Conservation (phyloP, 805 yeast genomes). For the Diddensiella caesifluorescens region DNA sequence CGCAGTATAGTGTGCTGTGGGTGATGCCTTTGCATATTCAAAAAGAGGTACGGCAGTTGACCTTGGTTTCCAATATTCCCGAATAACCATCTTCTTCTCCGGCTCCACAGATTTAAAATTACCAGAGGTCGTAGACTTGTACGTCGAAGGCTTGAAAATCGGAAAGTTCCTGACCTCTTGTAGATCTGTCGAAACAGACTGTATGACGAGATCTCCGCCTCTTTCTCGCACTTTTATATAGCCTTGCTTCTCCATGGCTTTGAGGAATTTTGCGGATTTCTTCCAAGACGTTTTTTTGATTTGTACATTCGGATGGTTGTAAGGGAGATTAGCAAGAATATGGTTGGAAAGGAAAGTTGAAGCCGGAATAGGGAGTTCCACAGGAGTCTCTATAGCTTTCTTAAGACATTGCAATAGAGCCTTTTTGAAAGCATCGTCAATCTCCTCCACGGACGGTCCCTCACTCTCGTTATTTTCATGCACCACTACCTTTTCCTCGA, state of each 20-base stretch:
- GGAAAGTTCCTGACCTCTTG: constrained; percentile 53
- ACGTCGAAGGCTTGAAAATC: constrained; percentile 48
- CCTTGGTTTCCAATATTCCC: constrained; percentile 28
- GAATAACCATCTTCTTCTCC: constrained; percentile 20
- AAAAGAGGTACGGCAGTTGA: constrained; percentile 24
- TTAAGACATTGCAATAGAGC: constrained; percentile 68
- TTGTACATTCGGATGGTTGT: constrained; percentile 30
- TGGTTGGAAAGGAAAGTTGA: constrained; percentile 72
- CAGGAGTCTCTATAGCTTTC: constrained; percentile 30
- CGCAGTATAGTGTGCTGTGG: constrained; percentile 41
- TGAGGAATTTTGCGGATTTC: constrained; percentile 77
- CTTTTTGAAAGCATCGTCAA: constrained; percentile 68
- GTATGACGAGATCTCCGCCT: constrained; percentile 69
- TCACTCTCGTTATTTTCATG: constrained; percentile 17
- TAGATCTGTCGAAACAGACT: constrained; percentile 42
- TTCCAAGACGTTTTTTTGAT: constrained; percentile 85
- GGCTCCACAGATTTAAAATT: constrained; percentile 1
- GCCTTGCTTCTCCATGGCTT: constrained; percentile 75
- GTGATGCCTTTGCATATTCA: constrained; percentile 13
- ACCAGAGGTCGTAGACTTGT: constrained; percentile 10
- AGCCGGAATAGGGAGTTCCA: constrained; percentile 62
- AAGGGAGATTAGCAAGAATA: constrained; percentile 67
- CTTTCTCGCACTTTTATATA: constrained; percentile 73
- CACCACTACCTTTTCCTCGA: constrained; percentile 7
- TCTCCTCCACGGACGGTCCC: constrained; percentile 29